Conservation (phyloP, 768 basidiomycete genomes). For the Sistotremastrum suecicum region DNA sequence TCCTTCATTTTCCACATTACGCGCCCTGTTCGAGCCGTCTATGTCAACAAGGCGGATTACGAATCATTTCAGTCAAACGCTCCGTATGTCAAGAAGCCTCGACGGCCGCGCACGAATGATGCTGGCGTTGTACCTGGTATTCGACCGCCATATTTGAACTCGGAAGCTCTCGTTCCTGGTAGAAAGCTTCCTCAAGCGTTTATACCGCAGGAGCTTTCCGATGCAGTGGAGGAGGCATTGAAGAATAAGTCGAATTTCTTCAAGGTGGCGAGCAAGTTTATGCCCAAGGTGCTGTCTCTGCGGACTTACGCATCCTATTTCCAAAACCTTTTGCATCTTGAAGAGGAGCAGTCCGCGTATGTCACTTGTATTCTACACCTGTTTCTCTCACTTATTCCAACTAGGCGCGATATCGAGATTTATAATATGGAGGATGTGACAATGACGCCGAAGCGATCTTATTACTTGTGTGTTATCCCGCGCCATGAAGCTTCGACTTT, state of each 20-base stretch:
- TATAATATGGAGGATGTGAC: slow-evolving; percentile 17
- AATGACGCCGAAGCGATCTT: slow-evolving; percentile 2
- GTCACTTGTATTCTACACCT: slow-evolving; percentile 7
- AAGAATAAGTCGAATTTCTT: slow-evolving; percentile 19
- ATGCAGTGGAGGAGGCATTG: slow-evolving; percentile 14
- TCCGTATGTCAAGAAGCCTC: slow-evolving; percentile 31
- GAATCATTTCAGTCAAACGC: slow-evolving; percentile 28
- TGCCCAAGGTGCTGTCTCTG: slow-evolving; percentile 26
- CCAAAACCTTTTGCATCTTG: slow-evolving; percentile 40
- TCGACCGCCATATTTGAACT: slow-evolving; percentile 2
- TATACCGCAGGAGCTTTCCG: slow-evolving; percentile 6
- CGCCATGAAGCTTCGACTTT: not conserved
- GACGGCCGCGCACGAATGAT: slow-evolving; percentile 8
- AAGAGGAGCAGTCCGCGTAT: slow-evolving; percentile 34
- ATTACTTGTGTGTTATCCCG: slow-evolving; percentile 3
- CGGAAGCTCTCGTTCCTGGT: not conserved
- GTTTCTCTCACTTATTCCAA: not conserved
- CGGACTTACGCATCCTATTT: slow-evolving; percentile 31
- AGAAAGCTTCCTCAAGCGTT: not conserved
- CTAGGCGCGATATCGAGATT: slow-evolving; percentile 14
- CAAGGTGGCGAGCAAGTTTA: slow-evolving; percentile 6
- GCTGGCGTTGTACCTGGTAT: slow-evolving; percentile 8
- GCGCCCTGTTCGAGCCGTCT: slow-evolving; percentile 26
- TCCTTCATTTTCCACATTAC: slow-evolving; percentile 34
- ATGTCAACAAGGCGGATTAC: slow-evolving; percentile 33